A percentile compares a stretch with the other conserved stretches of the same genome.
Conservation (phyloP, 2,329 filamentous ascomycete genomes). For the Exophiala oligosperma region DNA sequence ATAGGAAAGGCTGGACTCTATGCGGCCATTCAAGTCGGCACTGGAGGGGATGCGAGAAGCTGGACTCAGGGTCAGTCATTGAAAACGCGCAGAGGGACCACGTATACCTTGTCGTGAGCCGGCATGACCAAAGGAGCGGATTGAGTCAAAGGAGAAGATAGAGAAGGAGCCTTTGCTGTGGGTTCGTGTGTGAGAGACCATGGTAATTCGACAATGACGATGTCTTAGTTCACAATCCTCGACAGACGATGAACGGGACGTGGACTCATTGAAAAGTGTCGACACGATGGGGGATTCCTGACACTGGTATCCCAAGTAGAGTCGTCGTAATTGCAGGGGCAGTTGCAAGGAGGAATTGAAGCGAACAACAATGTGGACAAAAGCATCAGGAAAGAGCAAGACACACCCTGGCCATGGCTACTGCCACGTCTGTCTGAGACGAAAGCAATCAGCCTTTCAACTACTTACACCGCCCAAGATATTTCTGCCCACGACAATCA, state of each 20-base stretch:
- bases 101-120: constrained; percentile 25
- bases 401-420: neutral
- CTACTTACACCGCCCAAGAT: too few relatives aligned
- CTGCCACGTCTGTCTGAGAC: neutral
- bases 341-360: neutral
- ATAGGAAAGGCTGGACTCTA: constrained; percentile 24
- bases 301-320: too few relatives aligned
- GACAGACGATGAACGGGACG: neutral
- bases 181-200: constrained; percentile 18
- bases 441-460: too few relatives aligned
- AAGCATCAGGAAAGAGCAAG: constrained; percentile 6
- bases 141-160: constrained; percentile 23
- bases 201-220: constrained; percentile 3
- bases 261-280: neutral
- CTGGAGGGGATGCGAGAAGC: constrained; percentile 20
- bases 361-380: neutral
- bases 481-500: too few relatives aligned
- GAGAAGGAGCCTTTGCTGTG: constrained; percentile 25
- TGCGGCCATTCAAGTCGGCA: constrained; percentile 16
- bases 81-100: neutral
- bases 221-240: neutral
- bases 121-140: constrained; percentile 24
- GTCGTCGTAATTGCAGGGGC: neutral
- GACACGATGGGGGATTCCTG: too few relatives aligned
- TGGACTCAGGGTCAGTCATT: constrained; percentile 8